Percentiles rank a stretch among this genome's conserved stretches.
Conservation (phyloP, 345 rosid genomes). For the Adansonia digitata region DNA sequence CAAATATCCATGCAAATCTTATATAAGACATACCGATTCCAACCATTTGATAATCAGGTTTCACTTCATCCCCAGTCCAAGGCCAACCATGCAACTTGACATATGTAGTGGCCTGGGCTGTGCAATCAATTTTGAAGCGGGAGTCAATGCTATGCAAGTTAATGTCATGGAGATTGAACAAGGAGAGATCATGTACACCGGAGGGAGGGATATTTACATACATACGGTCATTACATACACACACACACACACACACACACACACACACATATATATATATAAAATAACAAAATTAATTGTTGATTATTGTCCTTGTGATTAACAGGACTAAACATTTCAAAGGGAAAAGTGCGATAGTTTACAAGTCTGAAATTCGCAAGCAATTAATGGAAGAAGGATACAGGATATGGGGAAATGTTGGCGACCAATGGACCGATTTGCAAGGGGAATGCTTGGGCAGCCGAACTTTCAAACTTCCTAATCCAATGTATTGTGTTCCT, state of each 20-base stretch:
- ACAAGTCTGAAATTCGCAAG: conserved; percentile 57
- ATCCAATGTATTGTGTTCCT: conserved; percentile 85
- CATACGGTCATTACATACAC: no score
- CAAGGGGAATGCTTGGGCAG: conserved; percentile 58
- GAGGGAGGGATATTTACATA: no score
- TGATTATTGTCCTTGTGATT: no score
- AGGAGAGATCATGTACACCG: no score
- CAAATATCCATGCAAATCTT: not conserved
- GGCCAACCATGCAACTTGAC: not conserved
- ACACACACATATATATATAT: no score
- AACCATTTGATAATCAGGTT: no score
- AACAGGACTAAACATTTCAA: conserved; percentile 40
- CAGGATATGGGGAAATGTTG: conserved; percentile 71
- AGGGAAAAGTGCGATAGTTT: conserved; percentile 49
- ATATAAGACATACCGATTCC: not conserved
- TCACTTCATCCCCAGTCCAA: not conserved
- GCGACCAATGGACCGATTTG: conserved; percentile 88
- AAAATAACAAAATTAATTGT: no score
- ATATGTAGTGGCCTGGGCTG: no score
- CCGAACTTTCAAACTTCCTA: conserved; percentile 80
- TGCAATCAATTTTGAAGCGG: no score
- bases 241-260: no score
- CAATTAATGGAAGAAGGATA: conserved; percentile 55
- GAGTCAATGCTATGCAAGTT: no score
- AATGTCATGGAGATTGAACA: no score